phyloP scores from a whole-genome alignment of 2,329 filamentous ascomycete genomes.

The Simplicillium sp. region DNA sequence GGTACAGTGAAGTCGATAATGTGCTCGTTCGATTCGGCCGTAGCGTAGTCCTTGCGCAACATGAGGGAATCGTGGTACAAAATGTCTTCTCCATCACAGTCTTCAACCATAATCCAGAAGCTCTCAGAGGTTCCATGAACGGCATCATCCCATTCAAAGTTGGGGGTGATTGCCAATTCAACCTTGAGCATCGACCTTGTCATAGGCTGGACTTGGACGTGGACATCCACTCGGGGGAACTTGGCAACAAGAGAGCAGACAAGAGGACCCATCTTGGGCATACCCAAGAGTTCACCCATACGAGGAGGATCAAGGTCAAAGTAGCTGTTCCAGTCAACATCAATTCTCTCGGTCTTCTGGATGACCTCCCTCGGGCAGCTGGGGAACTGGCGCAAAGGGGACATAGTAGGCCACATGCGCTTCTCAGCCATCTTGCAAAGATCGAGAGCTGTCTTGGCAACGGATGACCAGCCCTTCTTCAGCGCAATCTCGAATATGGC shows the following conservation, averaged over 20 bases:
- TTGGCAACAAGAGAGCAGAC: conserved; percentile 84
- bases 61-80: conserved; percentile 92
- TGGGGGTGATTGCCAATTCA: conserved; percentile 84
- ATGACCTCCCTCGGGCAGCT: conserved; percentile 75
- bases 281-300: conserved; percentile 87
- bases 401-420: conserved; percentile 99
- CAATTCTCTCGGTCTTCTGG: conserved; percentile 87
- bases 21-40: conserved; percentile 82
- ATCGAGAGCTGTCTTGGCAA: conserved; percentile 85
- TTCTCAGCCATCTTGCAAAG: conserved; percentile 99
- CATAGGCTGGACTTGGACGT: conserved; percentile 89
- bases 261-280: conserved; percentile 77
- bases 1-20: conserved; percentile 93
- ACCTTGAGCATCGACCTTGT: conserved; percentile 88
- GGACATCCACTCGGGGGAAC: conserved; percentile 85
- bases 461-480: conserved; percentile 91
- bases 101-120: conserved; percentile 96
- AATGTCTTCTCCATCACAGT: conserved; percentile 94
- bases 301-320: conserved; percentile 93
- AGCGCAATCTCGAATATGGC: conserved; percentile 96
- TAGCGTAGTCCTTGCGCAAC: conserved; percentile 79
- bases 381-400: conserved; percentile 83
- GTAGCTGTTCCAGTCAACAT: conserved; percentile 87
- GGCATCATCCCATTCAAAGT: conserved; percentile 90
- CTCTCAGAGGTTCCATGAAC: conserved; percentile 82